A percentile compares a stretch with the other conserved stretches of the same genome.
These are phyloP conservation scores for Trichosporon sp. DNA, from an alignment of 1,284 basidiomycete genomes.

Conservation along the genomic window DNA sequence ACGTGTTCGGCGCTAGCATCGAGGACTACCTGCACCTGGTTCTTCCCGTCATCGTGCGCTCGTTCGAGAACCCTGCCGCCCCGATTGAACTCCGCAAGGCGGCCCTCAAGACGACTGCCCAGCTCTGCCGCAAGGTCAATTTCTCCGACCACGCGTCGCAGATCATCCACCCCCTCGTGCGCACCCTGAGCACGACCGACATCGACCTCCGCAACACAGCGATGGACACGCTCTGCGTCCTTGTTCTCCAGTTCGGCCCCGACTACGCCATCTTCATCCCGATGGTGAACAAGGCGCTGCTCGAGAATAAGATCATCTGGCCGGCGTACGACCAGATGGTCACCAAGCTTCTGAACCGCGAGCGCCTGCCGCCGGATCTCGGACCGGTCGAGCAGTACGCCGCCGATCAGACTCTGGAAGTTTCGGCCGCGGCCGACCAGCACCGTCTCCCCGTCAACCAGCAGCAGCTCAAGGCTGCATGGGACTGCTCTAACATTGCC, in stretches of 20 bases:
- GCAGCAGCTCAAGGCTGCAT: constrained; percentile 94
- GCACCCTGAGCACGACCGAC: constrained; percentile 79
- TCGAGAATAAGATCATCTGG: constrained; percentile 80
- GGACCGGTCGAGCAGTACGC: constrained; percentile 58
- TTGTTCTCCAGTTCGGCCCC: constrained; percentile 89
- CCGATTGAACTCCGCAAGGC: constrained; percentile 76
- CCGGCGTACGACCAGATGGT: constrained; percentile 86
- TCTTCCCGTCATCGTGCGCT: constrained; percentile 89
- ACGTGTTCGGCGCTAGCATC: constrained; percentile 93
- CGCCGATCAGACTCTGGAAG: constrained; percentile 37
- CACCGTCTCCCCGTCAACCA: constrained; percentile 95
- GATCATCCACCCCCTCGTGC: constrained; percentile 92
- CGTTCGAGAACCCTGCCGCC: constrained; percentile 83
- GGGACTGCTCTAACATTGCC: constrained; percentile 82
- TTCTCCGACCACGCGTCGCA: constrained; percentile 98
- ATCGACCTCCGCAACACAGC: constrained; percentile 79
- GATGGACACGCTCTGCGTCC: constrained; percentile 90
- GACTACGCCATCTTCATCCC: constrained; percentile 98
- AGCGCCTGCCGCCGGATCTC: constrained; percentile 73
- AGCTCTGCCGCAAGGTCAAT: constrained; percentile 89
- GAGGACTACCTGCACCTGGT: constrained; percentile 98
- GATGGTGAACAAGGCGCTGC: constrained; percentile 87
- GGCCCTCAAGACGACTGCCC: constrained; percentile 89
- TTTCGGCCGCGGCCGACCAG: constrained; percentile 64
- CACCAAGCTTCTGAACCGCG: constrained; percentile 85